Base-by-base conservation (phyloP, 1,284 basidiomycete genomes). In the Ustilago bromivora region DNA sequence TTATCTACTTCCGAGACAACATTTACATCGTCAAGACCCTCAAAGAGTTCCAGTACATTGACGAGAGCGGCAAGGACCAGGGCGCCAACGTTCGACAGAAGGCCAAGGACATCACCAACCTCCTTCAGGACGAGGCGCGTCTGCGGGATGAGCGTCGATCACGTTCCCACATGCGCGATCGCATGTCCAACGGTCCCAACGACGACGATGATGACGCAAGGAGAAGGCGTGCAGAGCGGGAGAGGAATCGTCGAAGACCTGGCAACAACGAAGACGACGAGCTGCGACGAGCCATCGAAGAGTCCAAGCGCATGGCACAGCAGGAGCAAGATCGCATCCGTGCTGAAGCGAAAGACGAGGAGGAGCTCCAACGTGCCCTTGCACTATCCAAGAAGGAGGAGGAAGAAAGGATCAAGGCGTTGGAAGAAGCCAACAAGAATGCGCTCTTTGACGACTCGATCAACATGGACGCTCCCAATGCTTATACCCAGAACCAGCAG, bases 21-120 rank as follows among this genome's bases (percentile, higher is more conserved):
- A 88, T 98, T 75, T 99, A 99, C 88, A 91, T 99, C 84, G 92
- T 99, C 90, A 99, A 99, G 89, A 99, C 96, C 1, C 91, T 99
- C 76, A 98, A 98, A 87, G 97, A 99, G 87, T 99, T 99, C 88
- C 96, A 98, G 83, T 98, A 92, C 85, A 88, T 98, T 72, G 97
- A 99, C 87, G 97, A 99, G 84, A 92, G 93, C 63, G 93, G 93
- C 70, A 97, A 97, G 87, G 97, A 99, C 85, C 96, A 98, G 85
- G 97, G 97, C 54, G 94, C 95, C 54, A 99, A 99, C 87, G 81
- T 99, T 23, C 92, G 97, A 46, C 96, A 98, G 86, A 99, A 99
- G 88, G 97, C 97, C 12, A 99, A 99, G 87, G 97, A 99, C 84
- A 98, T 99, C 87, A 96, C 95, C 46, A 96, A 96, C 85, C 90